Conservation (phyloP, 768 basidiomycete species). For the Lactifluus hygrophoroides region DNA sequence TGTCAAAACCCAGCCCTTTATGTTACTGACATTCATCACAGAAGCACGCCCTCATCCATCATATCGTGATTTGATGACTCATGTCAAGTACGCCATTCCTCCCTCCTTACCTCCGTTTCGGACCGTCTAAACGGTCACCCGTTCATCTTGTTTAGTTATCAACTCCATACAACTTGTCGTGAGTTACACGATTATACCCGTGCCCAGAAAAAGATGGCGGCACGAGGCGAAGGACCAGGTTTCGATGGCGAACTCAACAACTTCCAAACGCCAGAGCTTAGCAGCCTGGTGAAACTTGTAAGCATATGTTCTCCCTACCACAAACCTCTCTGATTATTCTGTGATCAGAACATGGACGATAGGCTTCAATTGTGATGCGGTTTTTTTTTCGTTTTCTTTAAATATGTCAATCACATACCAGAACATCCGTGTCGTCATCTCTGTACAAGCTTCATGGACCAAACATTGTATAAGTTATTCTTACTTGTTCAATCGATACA, state of each 20-base stretch:
- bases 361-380: not conserved
- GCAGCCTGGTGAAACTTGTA: conserved; percentile 12
- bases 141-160: conserved; percentile 3
- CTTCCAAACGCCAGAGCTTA: conserved; percentile 13
- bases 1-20: not conserved
- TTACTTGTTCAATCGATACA: not conserved
- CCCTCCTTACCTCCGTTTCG: not conserved
- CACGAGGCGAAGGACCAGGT: conserved; percentile 2
- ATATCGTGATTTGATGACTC: conserved; percentile 3
- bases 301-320: not conserved
- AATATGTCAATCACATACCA: not conserved
- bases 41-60: not conserved
- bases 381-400: not conserved
- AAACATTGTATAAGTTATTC: conserved; percentile 1
- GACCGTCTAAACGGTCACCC: not conserved
- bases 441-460: not conserved
- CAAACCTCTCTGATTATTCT: not conserved
- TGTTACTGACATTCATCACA: not conserved
- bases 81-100: conserved; percentile 8
- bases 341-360: not conserved
- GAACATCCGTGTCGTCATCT: not conserved
- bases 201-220: conserved; percentile 1
- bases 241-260: conserved; percentile 15
- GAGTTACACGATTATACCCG: conserved; percentile 8
- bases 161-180: conserved; percentile 1